Evolutionary conservation across 176 grass and related monocot genomes (phyloP).

Genomic region (Aegilops longissima): DNA sequence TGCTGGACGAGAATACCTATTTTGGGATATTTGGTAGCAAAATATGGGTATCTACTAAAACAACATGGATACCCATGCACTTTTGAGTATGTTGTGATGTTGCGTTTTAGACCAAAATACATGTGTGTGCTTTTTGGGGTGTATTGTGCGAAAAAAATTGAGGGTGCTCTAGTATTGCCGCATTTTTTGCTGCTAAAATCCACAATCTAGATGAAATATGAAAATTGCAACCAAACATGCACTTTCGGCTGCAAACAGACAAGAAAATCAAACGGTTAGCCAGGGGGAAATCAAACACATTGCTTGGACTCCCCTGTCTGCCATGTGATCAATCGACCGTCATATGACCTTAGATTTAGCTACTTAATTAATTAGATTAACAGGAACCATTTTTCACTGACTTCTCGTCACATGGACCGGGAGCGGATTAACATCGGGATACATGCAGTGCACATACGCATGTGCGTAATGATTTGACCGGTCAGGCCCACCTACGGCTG

Average conservation of each 20-base stretch:
- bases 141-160: too few relatives aligned
- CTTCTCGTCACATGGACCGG: not conserved
- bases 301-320: not conserved
- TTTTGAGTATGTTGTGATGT: too few relatives aligned
- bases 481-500: not conserved
- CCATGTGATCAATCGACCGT: not conserved
- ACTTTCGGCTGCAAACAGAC: not conserved
- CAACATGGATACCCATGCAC: too few relatives aligned
- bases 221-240: not conserved
- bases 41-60: too few relatives aligned
- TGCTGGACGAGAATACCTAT: too few relatives aligned
- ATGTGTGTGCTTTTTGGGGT: too few relatives aligned
- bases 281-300: not conserved
- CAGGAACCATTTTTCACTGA: not conserved
- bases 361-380: not conserved
- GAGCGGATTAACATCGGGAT: not conserved
- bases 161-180: too few relatives aligned
- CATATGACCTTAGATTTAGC: conserved; percentile 5
- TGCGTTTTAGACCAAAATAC: too few relatives aligned
- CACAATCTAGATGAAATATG: too few relatives aligned
- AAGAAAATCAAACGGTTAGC: not conserved
- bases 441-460: not conserved
- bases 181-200: too few relatives aligned
- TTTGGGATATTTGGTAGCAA: too few relatives aligned
- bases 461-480: not conserved